Conservation (phyloP, 176 grass and related monocot genomes). For the Eremochloa ophiuroides region DNA sequence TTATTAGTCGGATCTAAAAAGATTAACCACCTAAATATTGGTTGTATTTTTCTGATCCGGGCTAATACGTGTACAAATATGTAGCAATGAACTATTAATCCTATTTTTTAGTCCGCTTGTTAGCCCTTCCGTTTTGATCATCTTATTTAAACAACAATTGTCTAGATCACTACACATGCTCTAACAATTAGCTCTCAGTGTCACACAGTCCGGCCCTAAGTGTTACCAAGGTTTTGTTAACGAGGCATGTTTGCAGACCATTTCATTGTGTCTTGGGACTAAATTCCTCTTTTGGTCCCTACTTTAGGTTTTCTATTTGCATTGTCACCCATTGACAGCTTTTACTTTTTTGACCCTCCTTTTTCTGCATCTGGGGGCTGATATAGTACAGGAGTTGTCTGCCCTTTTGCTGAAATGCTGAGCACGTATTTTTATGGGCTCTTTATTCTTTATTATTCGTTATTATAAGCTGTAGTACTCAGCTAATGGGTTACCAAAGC, state of each 20-base stretch:
- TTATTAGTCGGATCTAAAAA: no score
- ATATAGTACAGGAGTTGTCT: conserved; percentile 15
- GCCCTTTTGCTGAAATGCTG: neutral
- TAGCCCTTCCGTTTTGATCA: no score
- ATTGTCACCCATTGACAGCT: neutral
- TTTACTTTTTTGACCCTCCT: conserved; percentile 27
- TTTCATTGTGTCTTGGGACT: neutral
- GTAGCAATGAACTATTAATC: no score
- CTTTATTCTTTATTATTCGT: conserved; percentile 9
- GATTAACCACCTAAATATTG: no score
- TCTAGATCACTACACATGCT: no score
- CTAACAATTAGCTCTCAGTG: no score
- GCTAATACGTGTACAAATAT: no score
- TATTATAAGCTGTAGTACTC: conserved; percentile 9
- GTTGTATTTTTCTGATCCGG: no score
- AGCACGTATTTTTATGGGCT: conserved; percentile 31
- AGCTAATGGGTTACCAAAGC: neutral
- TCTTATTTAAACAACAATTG: no score
- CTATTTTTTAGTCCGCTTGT: no score
- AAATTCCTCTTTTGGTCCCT: neutral
- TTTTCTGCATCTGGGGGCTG: neutral
- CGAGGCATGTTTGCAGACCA: neutral
- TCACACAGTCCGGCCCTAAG: no score
- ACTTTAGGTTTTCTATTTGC: neutral
- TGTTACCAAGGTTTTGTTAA: neutral